Conservation (phyloP, 257 asterid genomes). For the Sherardia arvensis region DNA sequence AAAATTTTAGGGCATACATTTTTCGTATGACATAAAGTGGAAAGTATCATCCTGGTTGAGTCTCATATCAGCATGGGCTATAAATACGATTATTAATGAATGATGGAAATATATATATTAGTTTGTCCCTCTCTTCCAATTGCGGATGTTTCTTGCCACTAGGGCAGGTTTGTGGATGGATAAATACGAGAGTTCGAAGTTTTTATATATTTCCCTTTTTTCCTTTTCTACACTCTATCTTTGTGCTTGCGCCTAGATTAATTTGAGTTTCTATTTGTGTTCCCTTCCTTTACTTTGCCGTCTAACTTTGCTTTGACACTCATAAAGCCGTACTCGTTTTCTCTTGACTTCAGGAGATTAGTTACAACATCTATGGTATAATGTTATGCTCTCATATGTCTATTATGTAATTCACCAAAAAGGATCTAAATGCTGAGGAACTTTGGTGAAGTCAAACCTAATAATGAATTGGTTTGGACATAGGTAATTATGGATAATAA, state of each 20-base stretch:
- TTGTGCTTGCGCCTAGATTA: background rate
- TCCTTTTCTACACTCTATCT: background rate
- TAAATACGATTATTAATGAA: background rate
- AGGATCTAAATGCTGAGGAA: background rate
- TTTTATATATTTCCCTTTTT: background rate
- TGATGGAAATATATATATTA: background rate
- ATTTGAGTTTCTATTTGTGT: background rate
- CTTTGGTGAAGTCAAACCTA: no score
- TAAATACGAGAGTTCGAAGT: background rate
- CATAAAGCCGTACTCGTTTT: background rate
- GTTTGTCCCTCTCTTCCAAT: background rate
- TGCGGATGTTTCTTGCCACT: background rate
- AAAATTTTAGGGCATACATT: no score
- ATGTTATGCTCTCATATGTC: background rate
- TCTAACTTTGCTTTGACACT: background rate
- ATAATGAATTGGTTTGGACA: background rate
- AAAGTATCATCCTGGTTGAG: no score
- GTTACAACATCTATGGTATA: background rate
- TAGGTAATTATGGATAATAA: no score
- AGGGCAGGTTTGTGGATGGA: background rate
- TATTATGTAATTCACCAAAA: background rate
- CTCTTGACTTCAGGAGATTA: background rate
- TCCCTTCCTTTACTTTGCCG: background rate
- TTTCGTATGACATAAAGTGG: no score
- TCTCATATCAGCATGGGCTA: background rate